These are phyloP conservation scores for Cordyceps pruinosa DNA, from an alignment of 2,329 filamentous ascomycete genomes.

Conservation along the genomic window DNA sequence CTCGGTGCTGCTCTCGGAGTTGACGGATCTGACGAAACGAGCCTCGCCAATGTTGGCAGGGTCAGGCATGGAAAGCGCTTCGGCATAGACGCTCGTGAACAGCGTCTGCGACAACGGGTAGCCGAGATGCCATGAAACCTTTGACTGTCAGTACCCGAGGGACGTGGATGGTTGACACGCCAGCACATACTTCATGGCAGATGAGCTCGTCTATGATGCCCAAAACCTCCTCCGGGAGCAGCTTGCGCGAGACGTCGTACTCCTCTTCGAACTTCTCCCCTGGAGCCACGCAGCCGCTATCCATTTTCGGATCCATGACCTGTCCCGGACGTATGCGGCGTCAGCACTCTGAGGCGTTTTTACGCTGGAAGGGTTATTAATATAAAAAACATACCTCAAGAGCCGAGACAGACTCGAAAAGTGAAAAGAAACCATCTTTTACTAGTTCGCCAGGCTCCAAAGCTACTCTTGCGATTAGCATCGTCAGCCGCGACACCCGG, in stretches of 20 bases:
- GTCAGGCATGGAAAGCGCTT: constrained; percentile 68
- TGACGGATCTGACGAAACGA: constrained; percentile 45
- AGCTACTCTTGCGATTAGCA: constrained; percentile 42
- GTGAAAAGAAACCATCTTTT: constrained; percentile 88
- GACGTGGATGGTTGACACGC: background rate
- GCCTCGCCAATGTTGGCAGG: constrained; percentile 59
- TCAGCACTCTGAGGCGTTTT: background rate
- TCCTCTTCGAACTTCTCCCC: constrained; percentile 78
- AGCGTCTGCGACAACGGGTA: constrained; percentile 91
- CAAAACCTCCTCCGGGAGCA: constrained; percentile 73
- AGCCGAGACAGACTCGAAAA: constrained; percentile 89
- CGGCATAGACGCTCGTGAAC: constrained; percentile 87
- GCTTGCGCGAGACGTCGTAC: constrained; percentile 62
- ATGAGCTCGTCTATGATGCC: constrained; percentile 92
- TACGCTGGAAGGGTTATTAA: background rate
- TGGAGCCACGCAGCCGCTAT: constrained; percentile 75
- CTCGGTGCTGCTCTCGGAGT: constrained; percentile 25
- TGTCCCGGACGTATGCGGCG: constrained; percentile 31
- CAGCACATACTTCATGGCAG: constrained; percentile 65
- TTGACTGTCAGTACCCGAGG: constrained; percentile 7
- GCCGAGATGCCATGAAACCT: constrained; percentile 97
- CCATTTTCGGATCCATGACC: constrained; percentile 99
- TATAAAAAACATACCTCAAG: constrained; percentile 51
- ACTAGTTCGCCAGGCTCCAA: constrained; percentile 75
- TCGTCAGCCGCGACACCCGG: background rate